Evolutionary conservation across 108 stramenopile species (phyloP), one percentile per base, ranked within the genome.

Genomic region (Conticribra guillardii): DNA sequence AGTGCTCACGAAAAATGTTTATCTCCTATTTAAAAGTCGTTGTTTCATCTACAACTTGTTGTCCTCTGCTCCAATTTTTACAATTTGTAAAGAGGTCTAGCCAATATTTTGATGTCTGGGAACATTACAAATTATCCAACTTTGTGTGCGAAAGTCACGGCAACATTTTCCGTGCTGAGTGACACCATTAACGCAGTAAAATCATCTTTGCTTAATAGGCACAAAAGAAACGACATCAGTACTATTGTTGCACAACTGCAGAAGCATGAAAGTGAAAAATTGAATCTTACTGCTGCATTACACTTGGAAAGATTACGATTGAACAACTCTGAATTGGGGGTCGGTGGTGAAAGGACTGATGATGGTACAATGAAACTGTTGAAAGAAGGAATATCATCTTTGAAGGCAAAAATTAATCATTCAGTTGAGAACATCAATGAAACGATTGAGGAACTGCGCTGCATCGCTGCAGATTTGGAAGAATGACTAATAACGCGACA

Each of bases 271-370:
- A 59, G 76, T 55, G 79, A 91, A 68, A 94, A 94, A 57, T 66
- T 94, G 51, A 89, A 88, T 29, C 51, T 86, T 32, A 94, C 93
- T 2, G 93, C 93, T 1, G 93, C 93, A 17, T 61, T 78, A 29
- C 93, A 94, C 71, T 67, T 94, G 81, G 93, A 94, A 80, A 61
- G 78, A 33, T 83, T 94, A 11, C 80, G 93, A 0, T 62, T 85
- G 54, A 62, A 52, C 15, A 81, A 87, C 67, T 33, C 46, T 23
- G 45, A 52, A 5, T 51, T 64, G 53, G 57, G 50, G 1, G 56
- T 60, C 18, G 53, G 26, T 34, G 29, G 14, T 22, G n/a, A 76
- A 61, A 60, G 32, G 28, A 69, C 29, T 49, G 79, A 80, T 64
- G 66, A 87, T 45, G 56, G 61, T 24, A 67, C 73, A 1, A 8